Percentiles rank a stretch among this genome's conserved stretches.
These are phyloP conservation scores for Maudiozyma turicensis DNA, from an alignment of 805 yeast species.

Conservation along the genomic window DNA sequence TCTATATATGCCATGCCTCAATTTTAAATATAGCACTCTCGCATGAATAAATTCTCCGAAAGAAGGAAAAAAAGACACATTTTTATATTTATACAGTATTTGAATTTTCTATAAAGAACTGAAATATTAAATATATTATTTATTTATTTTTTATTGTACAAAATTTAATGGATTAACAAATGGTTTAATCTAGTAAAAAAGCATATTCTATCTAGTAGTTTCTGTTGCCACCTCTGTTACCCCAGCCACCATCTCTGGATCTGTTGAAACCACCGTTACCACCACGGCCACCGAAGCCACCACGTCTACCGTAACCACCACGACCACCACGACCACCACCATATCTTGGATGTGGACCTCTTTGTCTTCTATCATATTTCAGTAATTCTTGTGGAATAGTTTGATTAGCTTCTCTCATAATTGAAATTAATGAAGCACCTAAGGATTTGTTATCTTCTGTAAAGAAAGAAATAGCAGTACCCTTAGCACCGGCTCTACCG, in stretches of 20 bases:
- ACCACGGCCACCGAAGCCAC: constrained; percentile 34
- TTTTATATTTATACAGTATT: no score
- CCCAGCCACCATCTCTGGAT: constrained; percentile 32
- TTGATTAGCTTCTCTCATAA: constrained; percentile 93
- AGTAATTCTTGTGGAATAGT: constrained; percentile 70
- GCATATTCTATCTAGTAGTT: no score
- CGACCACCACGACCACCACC: constrained; percentile 50
- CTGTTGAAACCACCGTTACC: constrained; percentile 28
- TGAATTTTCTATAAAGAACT: no score
- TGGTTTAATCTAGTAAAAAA: constrained; percentile 2
- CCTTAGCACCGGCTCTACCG: constrained; percentile 96
- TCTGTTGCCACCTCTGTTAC: constrained; percentile 31
- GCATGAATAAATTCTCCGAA: no score
- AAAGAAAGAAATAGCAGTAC: constrained; percentile 93
- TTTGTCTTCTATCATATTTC: constrained; percentile 62
- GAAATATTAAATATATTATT: no score
- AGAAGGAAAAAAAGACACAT: no score
- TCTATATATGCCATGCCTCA: no score
- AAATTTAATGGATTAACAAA: not conserved
- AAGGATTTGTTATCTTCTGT: constrained; percentile 78
- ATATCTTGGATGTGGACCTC: constrained; percentile 48
- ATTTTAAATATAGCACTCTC: no score
- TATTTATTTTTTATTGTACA: not conserved
- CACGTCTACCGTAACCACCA: constrained; percentile 40
- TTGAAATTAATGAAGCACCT: constrained; percentile 83